Evolutionary conservation across 1,284 basidiomycete genomes (phyloP).

Genomic region (Schizopora paradoxa): DNA sequence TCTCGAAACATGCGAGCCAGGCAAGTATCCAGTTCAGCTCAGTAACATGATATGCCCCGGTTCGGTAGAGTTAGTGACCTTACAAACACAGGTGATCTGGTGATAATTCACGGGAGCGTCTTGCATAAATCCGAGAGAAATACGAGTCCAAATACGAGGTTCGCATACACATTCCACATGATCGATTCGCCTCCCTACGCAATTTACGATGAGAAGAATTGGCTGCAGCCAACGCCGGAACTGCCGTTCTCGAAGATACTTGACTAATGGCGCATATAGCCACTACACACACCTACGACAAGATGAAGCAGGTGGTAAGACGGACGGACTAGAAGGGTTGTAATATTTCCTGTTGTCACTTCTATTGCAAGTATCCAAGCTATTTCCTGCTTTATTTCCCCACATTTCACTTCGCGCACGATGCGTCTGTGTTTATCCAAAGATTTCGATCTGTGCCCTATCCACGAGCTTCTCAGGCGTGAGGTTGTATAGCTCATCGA

Average conservation of each 20-base stretch:
- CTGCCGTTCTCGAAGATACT: slow-evolving; percentile 82
- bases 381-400: too few species aligned
- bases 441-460: slow-evolving; percentile 47
- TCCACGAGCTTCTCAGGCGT: slow-evolving; percentile 47
- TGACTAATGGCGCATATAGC: too few species aligned
- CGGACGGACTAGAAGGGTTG: too few species aligned
- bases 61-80: not conserved
- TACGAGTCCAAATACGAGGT: slow-evolving; percentile 65
- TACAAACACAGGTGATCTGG: slow-evolving; percentile 61
- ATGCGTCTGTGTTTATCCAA: too few species aligned
- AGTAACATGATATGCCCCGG: not conserved
- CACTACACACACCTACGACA: too few species aligned
- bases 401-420: too few species aligned
- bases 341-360: too few species aligned
- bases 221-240: slow-evolving; percentile 79
- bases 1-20: slow-evolving; percentile 71
- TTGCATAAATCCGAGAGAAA: slow-evolving; percentile 87
- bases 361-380: too few species aligned
- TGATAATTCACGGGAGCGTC: slow-evolving; percentile 86
- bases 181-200: slow-evolving; percentile 66
- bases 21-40: slow-evolving; percentile 34
- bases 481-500: slow-evolving; percentile 74
- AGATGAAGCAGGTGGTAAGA: too few species aligned
- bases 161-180: slow-evolving; percentile 95
- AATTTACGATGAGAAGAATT: slow-evolving; percentile 74